Conservation (phyloP, 108 stramenopile genomes). For the Nitzschia inconspicua region DNA sequence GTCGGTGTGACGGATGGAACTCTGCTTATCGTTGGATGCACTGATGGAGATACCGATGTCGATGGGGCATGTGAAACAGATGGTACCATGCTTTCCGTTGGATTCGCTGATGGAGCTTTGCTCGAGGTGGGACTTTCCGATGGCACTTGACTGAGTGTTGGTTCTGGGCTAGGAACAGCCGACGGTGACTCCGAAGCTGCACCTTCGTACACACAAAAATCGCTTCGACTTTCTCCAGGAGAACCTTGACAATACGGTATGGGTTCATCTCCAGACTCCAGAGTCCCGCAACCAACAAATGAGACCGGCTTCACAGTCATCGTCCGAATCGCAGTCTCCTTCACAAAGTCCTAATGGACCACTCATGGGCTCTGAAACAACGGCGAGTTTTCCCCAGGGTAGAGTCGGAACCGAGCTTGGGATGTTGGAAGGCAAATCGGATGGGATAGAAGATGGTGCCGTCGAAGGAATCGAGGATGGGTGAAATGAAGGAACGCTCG, state of each 20-base stretch:
- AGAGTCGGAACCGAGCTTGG: too few species aligned
- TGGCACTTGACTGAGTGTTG: background rate
- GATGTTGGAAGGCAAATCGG: too few species aligned
- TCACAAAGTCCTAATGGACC: constrained; percentile 25
- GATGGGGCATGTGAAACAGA: too few species aligned
- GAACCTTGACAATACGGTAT: background rate
- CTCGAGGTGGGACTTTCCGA: background rate
- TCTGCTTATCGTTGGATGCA: background rate
- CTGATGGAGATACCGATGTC: background rate
- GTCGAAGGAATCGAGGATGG: constrained; percentile 1
- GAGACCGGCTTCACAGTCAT: constrained; percentile 16
- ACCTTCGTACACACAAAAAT: background rate
- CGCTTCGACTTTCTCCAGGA: background rate
- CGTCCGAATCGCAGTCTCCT: constrained; percentile 23
- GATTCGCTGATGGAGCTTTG: too few species aligned
- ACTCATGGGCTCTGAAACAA: too few species aligned
- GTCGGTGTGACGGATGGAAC: background rate
- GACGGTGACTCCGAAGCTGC: background rate
- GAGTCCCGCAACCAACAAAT: constrained; percentile 15
- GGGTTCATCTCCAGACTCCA: background rate
- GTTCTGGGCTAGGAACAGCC: background rate
- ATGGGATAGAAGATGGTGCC: background rate
- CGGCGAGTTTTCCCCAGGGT: too few species aligned
- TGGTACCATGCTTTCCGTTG: too few species aligned
- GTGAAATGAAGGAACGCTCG: background rate